A percentile compares a stretch with the other conserved stretches of the same genome.
Conservation (phyloP, 106 monocot genomes). For the Dioscorea alata region DNA sequence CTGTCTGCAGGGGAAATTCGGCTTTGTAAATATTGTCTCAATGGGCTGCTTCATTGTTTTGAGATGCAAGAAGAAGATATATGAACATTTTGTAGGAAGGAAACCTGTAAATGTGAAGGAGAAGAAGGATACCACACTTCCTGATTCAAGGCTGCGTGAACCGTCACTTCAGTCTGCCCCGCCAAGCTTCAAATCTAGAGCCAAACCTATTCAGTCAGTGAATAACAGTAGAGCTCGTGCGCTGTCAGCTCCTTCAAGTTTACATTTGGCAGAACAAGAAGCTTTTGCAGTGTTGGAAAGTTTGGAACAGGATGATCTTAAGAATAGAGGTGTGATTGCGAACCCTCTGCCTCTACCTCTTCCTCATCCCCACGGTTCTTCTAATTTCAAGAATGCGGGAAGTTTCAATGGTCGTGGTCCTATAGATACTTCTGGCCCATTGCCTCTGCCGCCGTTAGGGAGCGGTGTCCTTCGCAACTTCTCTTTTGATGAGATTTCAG, state of each 20-base stretch:
- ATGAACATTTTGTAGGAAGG: conserved; percentile 11
- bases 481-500: conserved; percentile 70
- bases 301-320: conserved; percentile 58
- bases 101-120: conserved; percentile 22
- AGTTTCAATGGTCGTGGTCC: conserved; percentile 62
- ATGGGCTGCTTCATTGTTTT: conserved; percentile 86
- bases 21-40: conserved; percentile 7
- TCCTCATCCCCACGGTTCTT: conserved; percentile 38
- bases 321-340: conserved; percentile 13
- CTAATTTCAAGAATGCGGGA: conserved; percentile 43
- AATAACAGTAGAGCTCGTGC: conserved; percentile 48
- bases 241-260: conserved; percentile 84
- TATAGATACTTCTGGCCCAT: conserved; percentile 48
- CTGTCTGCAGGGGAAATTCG: conserved; percentile 6
- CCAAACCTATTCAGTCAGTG: conserved; percentile 27
- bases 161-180: conserved; percentile 87
- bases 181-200: conserved; percentile 80
- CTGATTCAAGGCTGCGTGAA: conserved; percentile 50
- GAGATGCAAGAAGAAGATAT: conserved; percentile 69
- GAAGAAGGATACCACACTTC: conserved; percentile 30
- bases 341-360: conserved; percentile 80
- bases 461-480: conserved; percentile 58
- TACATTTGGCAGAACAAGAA: conserved; percentile 50
- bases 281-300: conserved; percentile 31
- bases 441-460: conserved; percentile 71